Evolutionary conservation across 139 green algal species (phyloP).

Genomic region (Tetradesmus lagerheimii): DNA sequence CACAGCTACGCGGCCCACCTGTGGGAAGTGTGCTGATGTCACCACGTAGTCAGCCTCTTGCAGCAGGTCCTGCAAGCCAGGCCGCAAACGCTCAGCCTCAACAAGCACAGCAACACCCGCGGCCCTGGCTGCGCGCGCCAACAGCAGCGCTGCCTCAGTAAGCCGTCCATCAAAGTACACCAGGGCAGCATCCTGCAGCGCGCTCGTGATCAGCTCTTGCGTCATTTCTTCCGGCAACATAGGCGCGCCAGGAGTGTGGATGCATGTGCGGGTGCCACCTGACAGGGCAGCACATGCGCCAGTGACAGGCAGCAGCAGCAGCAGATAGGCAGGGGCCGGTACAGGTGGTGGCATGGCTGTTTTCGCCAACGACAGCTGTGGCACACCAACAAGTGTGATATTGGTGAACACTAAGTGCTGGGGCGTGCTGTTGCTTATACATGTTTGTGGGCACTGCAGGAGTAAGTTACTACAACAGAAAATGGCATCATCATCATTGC

Average conservation of each 20-base stretch:
- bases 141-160: slow-evolving; percentile 86
- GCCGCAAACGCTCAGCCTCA: slow-evolving; percentile 90
- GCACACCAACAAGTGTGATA: too few species aligned
- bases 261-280: slow-evolving; percentile 94
- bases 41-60: slow-evolving; percentile 84
- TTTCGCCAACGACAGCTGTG: too few species aligned
- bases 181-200: slow-evolving; percentile 69
- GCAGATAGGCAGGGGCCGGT: background rate
- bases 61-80: slow-evolving; percentile 85
- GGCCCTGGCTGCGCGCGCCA: slow-evolving; percentile 76
- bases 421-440: too few species aligned
- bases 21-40: slow-evolving; percentile 89
- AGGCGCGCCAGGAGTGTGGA: slow-evolving; percentile 91
- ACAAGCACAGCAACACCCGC: slow-evolving; percentile 83
- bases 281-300: background rate
- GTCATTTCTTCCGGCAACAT: slow-evolving; percentile 79
- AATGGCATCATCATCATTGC: too few species aligned
- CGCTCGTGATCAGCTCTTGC: slow-evolving; percentile 46
- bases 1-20: slow-evolving; percentile 46
- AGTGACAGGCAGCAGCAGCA: background rate
- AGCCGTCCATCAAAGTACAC: slow-evolving; percentile 97
- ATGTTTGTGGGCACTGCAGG: too few species aligned
- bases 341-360: background rate
- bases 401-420: too few species aligned
- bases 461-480: too few species aligned